phyloP scores from a whole-genome alignment of 2,329 filamentous ascomycete species.

The Penicillium griseofulvum region DNA sequence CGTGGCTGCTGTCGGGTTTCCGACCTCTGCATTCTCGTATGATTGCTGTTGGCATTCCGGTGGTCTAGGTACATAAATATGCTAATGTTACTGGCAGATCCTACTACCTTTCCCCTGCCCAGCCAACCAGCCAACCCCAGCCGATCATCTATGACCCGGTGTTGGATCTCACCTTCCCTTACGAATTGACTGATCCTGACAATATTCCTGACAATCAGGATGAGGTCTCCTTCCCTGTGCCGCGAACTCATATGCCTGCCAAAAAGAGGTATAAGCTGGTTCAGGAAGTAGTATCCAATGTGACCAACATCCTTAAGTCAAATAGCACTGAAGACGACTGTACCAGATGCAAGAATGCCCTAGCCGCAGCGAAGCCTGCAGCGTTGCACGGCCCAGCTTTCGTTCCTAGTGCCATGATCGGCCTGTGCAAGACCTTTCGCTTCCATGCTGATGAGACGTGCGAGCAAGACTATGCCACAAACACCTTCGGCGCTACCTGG shows the following conservation, averaged over 20 bases:
- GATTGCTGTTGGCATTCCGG: background rate
- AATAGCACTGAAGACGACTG: slow-evolving; percentile 46
- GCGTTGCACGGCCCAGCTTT: slow-evolving; percentile 50
- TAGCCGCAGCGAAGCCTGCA: slow-evolving; percentile 52
- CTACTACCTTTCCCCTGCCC: slow-evolving; percentile 48
- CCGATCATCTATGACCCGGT: slow-evolving; percentile 55
- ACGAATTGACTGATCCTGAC: slow-evolving; percentile 55
- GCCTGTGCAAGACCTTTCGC: slow-evolving; percentile 49
- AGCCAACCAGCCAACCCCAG: slow-evolving; percentile 52
- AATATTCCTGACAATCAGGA: slow-evolving; percentile 53
- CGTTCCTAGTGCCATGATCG: slow-evolving; percentile 52
- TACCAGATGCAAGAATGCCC: slow-evolving; percentile 53
- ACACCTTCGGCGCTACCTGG: slow-evolving; percentile 56
- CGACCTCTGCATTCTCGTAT: slow-evolving; percentile 50
- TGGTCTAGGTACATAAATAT: background rate
- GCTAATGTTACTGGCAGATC: slow-evolving; percentile 22
- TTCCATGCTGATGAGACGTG: slow-evolving; percentile 52
- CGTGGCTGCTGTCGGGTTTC: slow-evolving; percentile 47
- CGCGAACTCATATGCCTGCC: slow-evolving; percentile 47
- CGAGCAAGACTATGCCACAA: slow-evolving; percentile 47
- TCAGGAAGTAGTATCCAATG: slow-evolving; percentile 37
- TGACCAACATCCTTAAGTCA: slow-evolving; percentile 48
- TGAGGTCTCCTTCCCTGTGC: slow-evolving; percentile 51
- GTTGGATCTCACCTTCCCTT: slow-evolving; percentile 54
- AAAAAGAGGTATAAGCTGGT: slow-evolving; percentile 44